Percentiles rank a stretch among this genome's conserved stretches.
Conservation (phyloP, 306 rosid genomes). For the Vicia sativa region DNA sequence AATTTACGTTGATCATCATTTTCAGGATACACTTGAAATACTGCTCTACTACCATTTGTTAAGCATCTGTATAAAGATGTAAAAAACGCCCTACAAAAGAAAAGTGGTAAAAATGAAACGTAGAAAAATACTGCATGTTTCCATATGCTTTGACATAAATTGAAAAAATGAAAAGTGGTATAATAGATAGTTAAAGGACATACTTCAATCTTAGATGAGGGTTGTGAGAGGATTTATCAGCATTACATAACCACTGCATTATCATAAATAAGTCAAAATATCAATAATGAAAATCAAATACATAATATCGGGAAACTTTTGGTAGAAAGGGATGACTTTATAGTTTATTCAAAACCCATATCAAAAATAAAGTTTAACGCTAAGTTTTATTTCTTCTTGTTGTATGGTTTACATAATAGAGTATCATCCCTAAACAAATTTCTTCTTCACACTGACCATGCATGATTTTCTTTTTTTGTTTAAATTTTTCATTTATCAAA, state of each 20-base stretch:
- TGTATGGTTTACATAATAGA: too few relatives aligned
- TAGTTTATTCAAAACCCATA: too few relatives aligned
- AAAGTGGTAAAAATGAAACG: not conserved
- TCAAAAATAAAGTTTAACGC: not conserved
- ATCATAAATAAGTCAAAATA: constrained; percentile 20
- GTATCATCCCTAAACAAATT: too few relatives aligned
- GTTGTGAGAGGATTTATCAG: constrained; percentile 83
- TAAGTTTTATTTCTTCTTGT: not conserved
- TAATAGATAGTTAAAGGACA: constrained; percentile 34
- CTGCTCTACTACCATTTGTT: constrained; percentile 82
- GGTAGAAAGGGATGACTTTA: too few relatives aligned
- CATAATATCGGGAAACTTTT: too few relatives aligned
- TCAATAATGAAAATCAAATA: too few relatives aligned
- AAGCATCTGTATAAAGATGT: constrained; percentile 83
- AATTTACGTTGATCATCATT: constrained; percentile 61
- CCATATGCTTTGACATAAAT: not conserved
- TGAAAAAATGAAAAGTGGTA: not conserved
- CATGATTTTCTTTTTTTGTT: not conserved
- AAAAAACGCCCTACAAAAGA: constrained; percentile 73
- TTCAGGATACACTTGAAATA: constrained; percentile 83
- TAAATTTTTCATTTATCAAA: constrained; percentile 18
- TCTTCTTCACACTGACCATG: too few relatives aligned
- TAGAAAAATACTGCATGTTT: constrained; percentile 4
- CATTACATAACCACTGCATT: constrained; percentile 95
- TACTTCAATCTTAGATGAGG: constrained; percentile 87